Evolutionary conservation across 768 basidiomycete species (phyloP).

Genomic region (Suillus americanus): DNA sequence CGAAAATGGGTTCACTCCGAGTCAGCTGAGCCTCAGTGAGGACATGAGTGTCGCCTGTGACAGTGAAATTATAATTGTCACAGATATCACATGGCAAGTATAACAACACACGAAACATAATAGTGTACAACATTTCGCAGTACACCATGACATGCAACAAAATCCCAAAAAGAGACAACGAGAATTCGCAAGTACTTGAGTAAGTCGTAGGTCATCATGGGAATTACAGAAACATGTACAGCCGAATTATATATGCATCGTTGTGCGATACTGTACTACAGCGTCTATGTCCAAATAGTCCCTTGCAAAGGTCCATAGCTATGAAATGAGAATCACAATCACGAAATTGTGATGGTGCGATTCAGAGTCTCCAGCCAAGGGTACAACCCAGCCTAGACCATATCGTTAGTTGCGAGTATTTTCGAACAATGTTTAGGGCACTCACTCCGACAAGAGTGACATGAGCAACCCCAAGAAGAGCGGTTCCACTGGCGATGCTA

Average conservation of each 20-base stretch:
- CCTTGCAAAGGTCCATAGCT: neutral
- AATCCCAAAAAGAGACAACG: no score
- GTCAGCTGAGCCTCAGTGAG: no score
- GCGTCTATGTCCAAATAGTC: neutral
- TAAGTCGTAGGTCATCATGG: neutral
- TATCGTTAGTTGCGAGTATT: neutral
- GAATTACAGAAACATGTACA: neutral
- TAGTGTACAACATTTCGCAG: neutral
- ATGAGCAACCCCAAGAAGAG: slow-evolving; percentile 38
- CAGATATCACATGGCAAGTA: neutral
- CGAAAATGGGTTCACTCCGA: no score
- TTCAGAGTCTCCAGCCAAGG: slow-evolving; percentile 35
- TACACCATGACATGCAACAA: neutral
- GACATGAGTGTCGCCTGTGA: neutral
- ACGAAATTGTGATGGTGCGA: slow-evolving; percentile 25
- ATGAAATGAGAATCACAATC: slow-evolving; percentile 1
- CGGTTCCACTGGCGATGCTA: slow-evolving; percentile 25
- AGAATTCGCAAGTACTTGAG: neutral
- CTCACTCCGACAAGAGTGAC: slow-evolving; percentile 42
- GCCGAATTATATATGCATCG: neutral
- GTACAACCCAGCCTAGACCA: slow-evolving; percentile 30
- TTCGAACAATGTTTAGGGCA: slow-evolving; percentile 1
- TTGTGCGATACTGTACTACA: neutral
- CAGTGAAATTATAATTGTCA: neutral
- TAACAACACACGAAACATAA: neutral